Percentiles rank a stretch among this genome's conserved stretches.
phyloP scores from a whole-genome alignment of 345 rosid species.

The Citrus mangshanensis region DNA sequence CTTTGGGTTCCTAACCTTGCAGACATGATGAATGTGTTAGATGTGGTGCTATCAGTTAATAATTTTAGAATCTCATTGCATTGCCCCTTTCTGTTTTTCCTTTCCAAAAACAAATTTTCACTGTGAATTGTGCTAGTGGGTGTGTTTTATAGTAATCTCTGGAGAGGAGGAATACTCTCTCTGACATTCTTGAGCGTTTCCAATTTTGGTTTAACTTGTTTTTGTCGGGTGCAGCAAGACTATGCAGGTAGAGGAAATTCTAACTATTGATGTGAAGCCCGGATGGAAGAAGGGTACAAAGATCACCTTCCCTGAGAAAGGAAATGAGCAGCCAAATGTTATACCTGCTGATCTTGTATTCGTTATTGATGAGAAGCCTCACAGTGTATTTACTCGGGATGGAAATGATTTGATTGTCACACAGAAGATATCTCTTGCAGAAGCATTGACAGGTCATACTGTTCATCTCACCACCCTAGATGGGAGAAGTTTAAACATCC shows the following conservation, averaged over 20 bases:
- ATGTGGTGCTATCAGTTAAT: background rate
- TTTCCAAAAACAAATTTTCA: too few species aligned
- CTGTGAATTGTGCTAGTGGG: too few species aligned
- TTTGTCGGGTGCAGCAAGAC: conserved; percentile 31
- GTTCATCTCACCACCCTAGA: conserved; percentile 50
- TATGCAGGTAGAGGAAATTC: conserved; percentile 35
- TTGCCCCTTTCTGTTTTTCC: too few species aligned
- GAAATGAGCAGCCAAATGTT: conserved; percentile 41
- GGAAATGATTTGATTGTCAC: conserved; percentile 51
- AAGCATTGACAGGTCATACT: conserved; percentile 60
- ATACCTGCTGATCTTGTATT: conserved; percentile 49
- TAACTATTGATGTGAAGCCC: conserved; percentile 44
- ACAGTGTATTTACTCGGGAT: conserved; percentile 50
- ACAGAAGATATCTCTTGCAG: conserved; percentile 45
- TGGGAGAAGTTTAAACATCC: conserved; percentile 46
- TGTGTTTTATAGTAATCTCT: background rate
- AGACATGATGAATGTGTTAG: background rate
- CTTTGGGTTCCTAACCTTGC: background rate
- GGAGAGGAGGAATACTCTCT: background rate
- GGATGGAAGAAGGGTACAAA: conserved; percentile 63
- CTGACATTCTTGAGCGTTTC: background rate
- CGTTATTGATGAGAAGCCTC: conserved; percentile 62
- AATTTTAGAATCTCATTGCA: background rate
- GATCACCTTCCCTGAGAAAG: conserved; percentile 53
- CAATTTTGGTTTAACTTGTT: background rate